Percentiles rank a stretch among this genome's conserved stretches.
Conservation (phyloP, 768 basidiomycete species). For the Psilocybe tampanensis region DNA sequence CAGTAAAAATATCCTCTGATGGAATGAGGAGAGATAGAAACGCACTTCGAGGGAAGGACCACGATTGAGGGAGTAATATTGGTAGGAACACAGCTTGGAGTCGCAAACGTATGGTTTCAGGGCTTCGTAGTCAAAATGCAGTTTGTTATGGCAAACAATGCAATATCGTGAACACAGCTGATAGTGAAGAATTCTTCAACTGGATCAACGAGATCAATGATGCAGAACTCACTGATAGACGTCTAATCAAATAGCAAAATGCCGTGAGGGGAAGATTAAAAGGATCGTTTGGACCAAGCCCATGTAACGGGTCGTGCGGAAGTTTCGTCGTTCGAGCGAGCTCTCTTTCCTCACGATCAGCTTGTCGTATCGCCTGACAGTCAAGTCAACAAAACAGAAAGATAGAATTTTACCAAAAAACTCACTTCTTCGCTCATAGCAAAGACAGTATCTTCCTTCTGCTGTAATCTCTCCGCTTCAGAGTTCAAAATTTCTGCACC, state of each 20-base stretch:
- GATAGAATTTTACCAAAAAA: not conserved
- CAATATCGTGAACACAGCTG: slow-evolving; percentile 72
- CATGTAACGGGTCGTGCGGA: slow-evolving; percentile 57
- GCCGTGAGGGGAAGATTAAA: slow-evolving; percentile 66
- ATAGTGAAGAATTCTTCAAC: not conserved
- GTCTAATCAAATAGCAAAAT: slow-evolving; percentile 65
- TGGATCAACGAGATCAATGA: not conserved
- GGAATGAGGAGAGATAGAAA: not conserved
- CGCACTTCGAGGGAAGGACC: slow-evolving; percentile 69
- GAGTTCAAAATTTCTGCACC: slow-evolving; percentile 60
- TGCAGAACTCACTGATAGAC: slow-evolving; percentile 51
- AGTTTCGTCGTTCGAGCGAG: slow-evolving; percentile 43
- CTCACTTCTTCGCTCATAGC: slow-evolving; percentile 31
- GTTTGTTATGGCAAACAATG: slow-evolving; percentile 70
- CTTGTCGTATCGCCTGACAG: slow-evolving; percentile 34
- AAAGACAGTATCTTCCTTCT: slow-evolving; percentile 40
- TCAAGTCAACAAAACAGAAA: not conserved
- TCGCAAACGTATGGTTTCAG: slow-evolving; percentile 78
- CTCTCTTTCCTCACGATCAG: slow-evolving; percentile 46
- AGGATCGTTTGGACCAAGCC: slow-evolving; percentile 29
- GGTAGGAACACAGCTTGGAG: slow-evolving; percentile 66
- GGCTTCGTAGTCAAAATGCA: slow-evolving; percentile 53
- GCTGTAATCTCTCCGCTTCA: slow-evolving; percentile 48
- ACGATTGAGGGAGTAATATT: slow-evolving; percentile 65
- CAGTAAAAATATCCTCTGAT: slow-evolving; percentile 2